Base-by-base conservation (phyloP, 352 stramenopile species). In the Phytopythium helicoides region DNA sequence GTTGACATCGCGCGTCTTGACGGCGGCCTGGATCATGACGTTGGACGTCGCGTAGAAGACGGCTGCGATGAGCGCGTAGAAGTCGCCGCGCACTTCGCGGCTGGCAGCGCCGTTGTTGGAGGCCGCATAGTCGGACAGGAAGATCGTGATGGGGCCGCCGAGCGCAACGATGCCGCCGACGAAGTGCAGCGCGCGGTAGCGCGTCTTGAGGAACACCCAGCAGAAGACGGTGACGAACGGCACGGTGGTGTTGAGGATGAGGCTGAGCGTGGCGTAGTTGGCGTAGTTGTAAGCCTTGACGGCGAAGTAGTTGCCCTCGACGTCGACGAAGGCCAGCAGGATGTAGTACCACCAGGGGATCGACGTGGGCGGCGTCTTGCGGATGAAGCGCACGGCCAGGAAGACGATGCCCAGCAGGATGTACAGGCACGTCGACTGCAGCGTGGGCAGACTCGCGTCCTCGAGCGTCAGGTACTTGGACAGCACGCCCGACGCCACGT, bases 251-350 rank as follows among this genome's bases (percentile, higher is more conserved):
- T 89, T 86, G 34, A 89, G 62, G 45, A 89, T 68, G 52, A 86
- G 64, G 15, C 73, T 76, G 31, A 82, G 71, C 33, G 75, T 81
- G 9, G 76, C 73, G 61, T 83, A 87, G 63, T 87, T 87, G 59
- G 73, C 71, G 65, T 81, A 83, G 56, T 82, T 82, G 71, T 81
- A 86, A 14, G 75, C 75, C 58, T 86, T 84, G 60, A 89, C 72
- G 19, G 68, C 65, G 44, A 82, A 89, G 68, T 82, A 87, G 71
- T 89, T 86, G 62, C 60, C 78, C 56, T 89, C 73, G 35, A 86
- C 78, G 58, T 89, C 74, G 8, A 83, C 74, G 12, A 74, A 47
- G 14, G 58, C 78, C 38, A 86, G 56, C 37, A 89, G 52, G 38
- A 73, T 54, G 73, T 86, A 89, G 64, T 80, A 85, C 75, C 75